These are phyloP conservation scores for Viola odorata DNA, from an alignment of 345 rosid genomes.

Conservation along the genomic window DNA sequence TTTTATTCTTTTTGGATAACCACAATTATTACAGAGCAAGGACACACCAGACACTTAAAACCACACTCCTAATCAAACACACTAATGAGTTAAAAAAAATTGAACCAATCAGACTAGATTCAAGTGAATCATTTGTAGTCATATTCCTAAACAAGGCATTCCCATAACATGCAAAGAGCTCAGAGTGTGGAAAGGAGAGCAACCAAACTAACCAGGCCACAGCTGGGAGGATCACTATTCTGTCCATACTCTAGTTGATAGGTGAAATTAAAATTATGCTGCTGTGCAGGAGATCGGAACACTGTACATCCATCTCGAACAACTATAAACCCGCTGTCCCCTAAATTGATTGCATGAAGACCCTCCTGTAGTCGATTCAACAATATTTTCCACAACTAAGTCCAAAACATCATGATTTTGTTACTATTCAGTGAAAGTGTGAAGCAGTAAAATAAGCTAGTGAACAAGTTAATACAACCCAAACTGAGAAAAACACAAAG, in stretches of 20 bases:
- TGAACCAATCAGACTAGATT: not conserved
- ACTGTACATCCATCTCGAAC: slow-evolving; percentile 90
- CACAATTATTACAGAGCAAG: no score
- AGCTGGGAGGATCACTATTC: slow-evolving; percentile 86
- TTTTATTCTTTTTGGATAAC: no score
- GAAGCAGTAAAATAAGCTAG: not conserved
- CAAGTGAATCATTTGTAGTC: no score
- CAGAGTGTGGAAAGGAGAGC: no score
- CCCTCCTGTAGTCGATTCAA: slow-evolving; percentile 31
- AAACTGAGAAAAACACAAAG: not conserved
- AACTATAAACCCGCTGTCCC: slow-evolving; percentile 98
- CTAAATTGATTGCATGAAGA: slow-evolving; percentile 74
- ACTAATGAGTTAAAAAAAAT: not conserved
- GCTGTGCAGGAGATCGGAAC: slow-evolving; percentile 93
- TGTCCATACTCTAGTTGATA: slow-evolving; percentile 87
- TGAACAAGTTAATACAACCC: not conserved
- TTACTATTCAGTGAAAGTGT: not conserved
- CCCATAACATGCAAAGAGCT: no score
- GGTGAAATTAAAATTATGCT: slow-evolving; percentile 91
- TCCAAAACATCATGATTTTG: not conserved
- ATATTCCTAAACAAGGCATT: no score
- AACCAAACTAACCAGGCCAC: slow-evolving; percentile 64
- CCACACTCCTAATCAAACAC: not conserved
- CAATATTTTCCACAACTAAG: not conserved
- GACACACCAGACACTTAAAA: not conserved